Evolutionary conservation across 805 yeast genomes (phyloP).

Genomic region (Yamadazyma kitorensis): DNA sequence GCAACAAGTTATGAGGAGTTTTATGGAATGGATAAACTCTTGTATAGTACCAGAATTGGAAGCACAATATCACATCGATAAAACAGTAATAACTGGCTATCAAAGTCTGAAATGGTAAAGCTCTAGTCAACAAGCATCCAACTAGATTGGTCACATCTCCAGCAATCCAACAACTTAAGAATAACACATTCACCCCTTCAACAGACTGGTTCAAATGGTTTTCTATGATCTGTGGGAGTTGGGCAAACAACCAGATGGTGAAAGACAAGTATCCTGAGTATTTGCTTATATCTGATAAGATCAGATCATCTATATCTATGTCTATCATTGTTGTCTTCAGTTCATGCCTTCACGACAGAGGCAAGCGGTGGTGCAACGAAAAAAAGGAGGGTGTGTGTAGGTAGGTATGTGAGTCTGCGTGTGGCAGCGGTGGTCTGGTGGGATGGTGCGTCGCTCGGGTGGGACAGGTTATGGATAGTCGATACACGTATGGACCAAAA

Average conservation of each 20-base stretch:
- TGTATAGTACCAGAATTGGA: slow-evolving; percentile 74
- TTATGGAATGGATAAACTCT: slow-evolving; percentile 37
- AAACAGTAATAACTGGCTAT: slow-evolving; percentile 70
- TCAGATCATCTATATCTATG: no score
- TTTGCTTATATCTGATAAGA: no score
- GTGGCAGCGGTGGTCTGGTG: no score
- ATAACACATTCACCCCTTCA: slow-evolving; percentile 30
- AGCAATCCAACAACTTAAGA: slow-evolving; percentile 33
- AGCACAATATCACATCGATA: slow-evolving; percentile 64
- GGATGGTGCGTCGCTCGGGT: no score
- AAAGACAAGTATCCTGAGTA: slow-evolving; percentile 32
- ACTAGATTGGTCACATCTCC: slow-evolving; percentile 47
- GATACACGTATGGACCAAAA: no score
- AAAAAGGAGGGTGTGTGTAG: no score
- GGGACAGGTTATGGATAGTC: no score
- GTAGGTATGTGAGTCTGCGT: no score
- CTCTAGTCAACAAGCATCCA: slow-evolving; percentile 77
- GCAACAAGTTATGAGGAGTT: slow-evolving; percentile 36
- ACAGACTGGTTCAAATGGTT: slow-evolving; percentile 46
- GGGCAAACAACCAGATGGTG: slow-evolving; percentile 68
- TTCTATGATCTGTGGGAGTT: slow-evolving; percentile 62
- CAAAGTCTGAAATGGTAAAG: slow-evolving; percentile 75
- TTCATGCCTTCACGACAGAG: no score
- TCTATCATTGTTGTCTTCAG: no score
- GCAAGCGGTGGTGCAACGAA: no score